Percentiles rank a stretch among this genome's conserved stretches.
Conservation (phyloP, 805 yeast genomes). For the Yamadazyma phyllophila region DNA sequence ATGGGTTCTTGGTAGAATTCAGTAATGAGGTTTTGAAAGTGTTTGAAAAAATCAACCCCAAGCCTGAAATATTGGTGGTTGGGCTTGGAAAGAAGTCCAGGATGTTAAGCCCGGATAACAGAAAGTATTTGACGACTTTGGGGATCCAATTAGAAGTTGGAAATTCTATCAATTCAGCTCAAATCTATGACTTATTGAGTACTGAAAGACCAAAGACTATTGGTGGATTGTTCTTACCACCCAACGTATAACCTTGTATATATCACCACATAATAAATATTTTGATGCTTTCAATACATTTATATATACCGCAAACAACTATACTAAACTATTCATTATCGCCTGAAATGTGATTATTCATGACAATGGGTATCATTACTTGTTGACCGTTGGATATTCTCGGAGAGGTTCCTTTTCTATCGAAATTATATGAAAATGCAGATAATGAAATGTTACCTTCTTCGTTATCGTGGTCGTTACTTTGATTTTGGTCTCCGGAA, state of each 20-base stretch:
- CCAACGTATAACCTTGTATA: conserved; percentile 42
- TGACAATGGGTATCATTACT: conserved; percentile 5
- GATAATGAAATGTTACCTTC: conserved; percentile 12
- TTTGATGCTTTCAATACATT: conserved; percentile 1
- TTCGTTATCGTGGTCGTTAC: conserved; percentile 8
- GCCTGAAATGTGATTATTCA: conserved; percentile 5
- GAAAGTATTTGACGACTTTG: conserved; percentile 45
- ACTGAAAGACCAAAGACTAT: conserved; percentile 75
- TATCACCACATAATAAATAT: not conserved
- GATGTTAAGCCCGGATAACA: conserved; percentile 57
- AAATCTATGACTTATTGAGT: conserved; percentile 69
- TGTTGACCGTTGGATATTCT: conserved; percentile 1
- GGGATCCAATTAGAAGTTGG: conserved; percentile 74
- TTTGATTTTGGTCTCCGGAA: conserved; percentile 5
- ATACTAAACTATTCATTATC: conserved; percentile 4
- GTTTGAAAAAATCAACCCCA: conserved; percentile 61
- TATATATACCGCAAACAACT: not conserved
- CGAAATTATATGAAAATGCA: conserved; percentile 13
- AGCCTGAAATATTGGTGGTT: conserved; percentile 70
- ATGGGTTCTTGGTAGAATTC: conserved; percentile 56
- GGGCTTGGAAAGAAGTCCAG: conserved; percentile 70
- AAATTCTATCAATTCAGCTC: conserved; percentile 62
- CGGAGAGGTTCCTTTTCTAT: conserved; percentile 4
- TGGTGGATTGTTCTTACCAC: conserved; percentile 73
- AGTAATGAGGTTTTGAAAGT: conserved; percentile 44